Base-by-base conservation (phyloP, 768 basidiomycete species). In the Russula sp. region DNA sequence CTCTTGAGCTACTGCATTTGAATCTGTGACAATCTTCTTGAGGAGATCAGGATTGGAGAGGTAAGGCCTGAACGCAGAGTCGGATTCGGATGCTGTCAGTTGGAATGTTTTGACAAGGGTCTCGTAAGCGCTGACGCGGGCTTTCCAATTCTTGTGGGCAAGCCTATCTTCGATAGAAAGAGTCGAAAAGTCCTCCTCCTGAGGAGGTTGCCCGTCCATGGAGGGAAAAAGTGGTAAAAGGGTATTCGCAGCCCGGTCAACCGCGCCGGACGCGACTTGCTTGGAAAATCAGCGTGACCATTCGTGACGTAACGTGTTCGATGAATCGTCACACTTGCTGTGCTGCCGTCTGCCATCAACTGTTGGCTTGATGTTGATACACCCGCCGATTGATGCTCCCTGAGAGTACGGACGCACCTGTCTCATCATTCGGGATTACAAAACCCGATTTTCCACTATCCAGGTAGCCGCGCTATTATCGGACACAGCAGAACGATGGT, bases 121-220 rank as follows among this genome's bases (percentile, higher is more conserved):
- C 71, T 92, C 90, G 73, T 98, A 99, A 64, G 84, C 97, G 73
- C 85, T 93, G 69, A 96, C 84, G 67, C 97, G 87, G 60, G 97
- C 97, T 75, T 98, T 98, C 97, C 97, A 99, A 73, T 96, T 96
- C 81, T 98, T 98, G 79, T 98, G 93, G 7, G 83, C 76, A 59
- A 96, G 86, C 48, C 95, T 75, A 66, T 96, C 93, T 13, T 82
- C 74, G 50, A 97, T 81, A 22, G 91, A 77, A 54, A 98, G 80
- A 34, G 79, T 70, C 47, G 86, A 86, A 73, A 95, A 98, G 75
- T 98, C 94, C 77, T 97, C 94, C 77, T 97, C 94, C 69, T 82
- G 88, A 54, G 93, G 92, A 62, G 90, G 88, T 68, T 86, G 86
- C 59, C 92, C 94, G 75, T 96, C 94, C 93, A 93, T 93, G 69